These are phyloP conservation scores for Alternaria viburni DNA, from an alignment of 2,329 filamentous ascomycete species.

Conservation along the genomic window DNA sequence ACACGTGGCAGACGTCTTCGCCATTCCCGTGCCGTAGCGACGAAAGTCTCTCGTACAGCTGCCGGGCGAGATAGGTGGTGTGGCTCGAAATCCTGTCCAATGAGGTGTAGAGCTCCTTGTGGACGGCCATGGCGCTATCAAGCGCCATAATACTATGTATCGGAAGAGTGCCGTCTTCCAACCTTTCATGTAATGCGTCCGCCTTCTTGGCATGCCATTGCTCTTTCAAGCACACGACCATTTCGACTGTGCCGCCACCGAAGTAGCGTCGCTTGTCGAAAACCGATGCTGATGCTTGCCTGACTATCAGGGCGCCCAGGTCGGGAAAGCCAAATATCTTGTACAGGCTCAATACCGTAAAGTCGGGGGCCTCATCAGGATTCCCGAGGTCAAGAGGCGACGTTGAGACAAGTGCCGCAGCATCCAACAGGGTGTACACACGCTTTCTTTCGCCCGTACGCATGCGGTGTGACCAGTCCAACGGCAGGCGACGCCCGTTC, in stretches of 20 bases:
- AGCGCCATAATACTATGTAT: constrained; percentile 90
- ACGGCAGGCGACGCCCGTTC: constrained; percentile 77
- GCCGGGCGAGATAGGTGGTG: constrained; percentile 67
- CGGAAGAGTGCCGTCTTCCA: constrained; percentile 91
- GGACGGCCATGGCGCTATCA: constrained; percentile 73
- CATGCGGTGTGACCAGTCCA: constrained; percentile 66
- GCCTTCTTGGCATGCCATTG: constrained; percentile 82
- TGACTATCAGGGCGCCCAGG: constrained; percentile 82
- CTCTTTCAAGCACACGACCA: constrained; percentile 78
- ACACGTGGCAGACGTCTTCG: constrained; percentile 68
- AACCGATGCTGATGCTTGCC: constrained; percentile 69
- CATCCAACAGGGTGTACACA: constrained; percentile 80
- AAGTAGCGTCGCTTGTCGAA: constrained; percentile 80
- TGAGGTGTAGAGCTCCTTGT: constrained; percentile 71
- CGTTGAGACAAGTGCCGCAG: constrained; percentile 80
- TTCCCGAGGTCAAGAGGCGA: constrained; percentile 74
- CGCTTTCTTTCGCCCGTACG: constrained; percentile 50
- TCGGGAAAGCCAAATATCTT: constrained; percentile 99
- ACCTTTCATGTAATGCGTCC: constrained; percentile 74
- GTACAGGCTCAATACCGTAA: constrained; percentile 86
- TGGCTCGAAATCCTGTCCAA: constrained; percentile 75
- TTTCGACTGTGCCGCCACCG: constrained; percentile 91
- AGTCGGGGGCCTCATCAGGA: constrained; percentile 72
- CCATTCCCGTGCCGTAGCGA: constrained; percentile 74
- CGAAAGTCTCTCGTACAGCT: constrained; percentile 65